Percentiles rank a stretch among this genome's conserved stretches.
phyloP scores from a whole-genome alignment of 805 yeast genomes.

The Saccharomycodes ludwigii region DNA sequence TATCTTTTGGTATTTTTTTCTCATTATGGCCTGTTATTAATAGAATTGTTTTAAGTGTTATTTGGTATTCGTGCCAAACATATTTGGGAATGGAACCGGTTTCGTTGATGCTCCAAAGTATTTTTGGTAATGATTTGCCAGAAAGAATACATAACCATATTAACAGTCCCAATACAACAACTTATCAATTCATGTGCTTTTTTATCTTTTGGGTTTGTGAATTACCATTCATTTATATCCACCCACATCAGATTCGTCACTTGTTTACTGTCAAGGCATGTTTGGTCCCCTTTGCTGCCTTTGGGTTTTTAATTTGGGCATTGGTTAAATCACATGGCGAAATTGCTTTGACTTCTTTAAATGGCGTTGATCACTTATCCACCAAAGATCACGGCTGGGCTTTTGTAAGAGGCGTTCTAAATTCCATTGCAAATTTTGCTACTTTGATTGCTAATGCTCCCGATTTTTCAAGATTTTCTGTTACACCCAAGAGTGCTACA shows the following conservation, averaged over 20 bases:
- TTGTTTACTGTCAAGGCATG: constrained; percentile 73
- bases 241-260: constrained; percentile 74
- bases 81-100: constrained; percentile 81
- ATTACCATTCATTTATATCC: constrained; percentile 69
- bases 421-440: constrained; percentile 67
- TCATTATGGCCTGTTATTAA: constrained; percentile 81
- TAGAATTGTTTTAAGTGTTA: constrained; percentile 75
- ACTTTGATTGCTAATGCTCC: constrained; percentile 74
- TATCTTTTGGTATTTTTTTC: constrained; percentile 81
- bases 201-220: constrained; percentile 74
- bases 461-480: constrained; percentile 69
- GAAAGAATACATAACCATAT: constrained; percentile 53
- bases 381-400: constrained; percentile 44
- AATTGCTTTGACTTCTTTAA: constrained; percentile 17
- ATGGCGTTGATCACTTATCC: no score
- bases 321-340: constrained; percentile 62
- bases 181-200: constrained; percentile 62
- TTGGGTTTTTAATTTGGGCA: constrained; percentile 78
- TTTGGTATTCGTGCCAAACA: constrained; percentile 83
- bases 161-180: constrained; percentile 47
- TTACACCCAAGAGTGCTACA: constrained; percentile 30
- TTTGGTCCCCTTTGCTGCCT: constrained; percentile 71
- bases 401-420: constrained; percentile 59
- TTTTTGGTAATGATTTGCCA: constrained; percentile 57
- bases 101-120: constrained; percentile 59